Conservation (phyloP, 2,329 filamentous ascomycete species). For the Lachnellula suecica region DNA sequence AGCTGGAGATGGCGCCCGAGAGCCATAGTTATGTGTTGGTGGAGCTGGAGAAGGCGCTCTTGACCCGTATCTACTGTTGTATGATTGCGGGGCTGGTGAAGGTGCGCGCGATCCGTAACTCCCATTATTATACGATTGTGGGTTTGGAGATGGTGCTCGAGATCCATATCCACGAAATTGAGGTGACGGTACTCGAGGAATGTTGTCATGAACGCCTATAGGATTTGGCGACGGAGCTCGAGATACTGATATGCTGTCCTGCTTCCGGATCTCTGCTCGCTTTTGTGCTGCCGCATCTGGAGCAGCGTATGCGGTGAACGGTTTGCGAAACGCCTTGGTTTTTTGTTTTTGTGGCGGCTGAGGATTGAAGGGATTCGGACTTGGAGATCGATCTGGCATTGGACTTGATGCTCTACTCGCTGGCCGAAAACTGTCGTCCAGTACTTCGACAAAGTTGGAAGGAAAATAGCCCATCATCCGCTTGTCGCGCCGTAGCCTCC, state of each 20-base stretch:
- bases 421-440: conserved; percentile 83
- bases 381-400: conserved; percentile 31
- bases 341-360: conserved; percentile 36
- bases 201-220: conserved; percentile 21
- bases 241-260: conserved; percentile 27
- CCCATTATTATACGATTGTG: conserved; percentile 20
- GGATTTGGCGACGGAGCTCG: conserved; percentile 27
- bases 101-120: conserved; percentile 34
- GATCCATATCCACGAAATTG: conserved; percentile 30
- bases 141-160: conserved; percentile 39
- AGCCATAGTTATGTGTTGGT: conserved; percentile 36
- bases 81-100: conserved; percentile 37
- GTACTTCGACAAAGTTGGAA: conserved; percentile 93
- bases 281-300: conserved; percentile 64
- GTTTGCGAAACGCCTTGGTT: conserved; percentile 63
- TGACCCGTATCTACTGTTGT: conserved; percentile 31
- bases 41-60: conserved; percentile 32
- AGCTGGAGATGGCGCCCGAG: conserved; percentile 30
- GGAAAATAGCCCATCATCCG: conserved; percentile 91
- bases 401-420: conserved; percentile 61
- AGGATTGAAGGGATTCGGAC: conserved; percentile 32
- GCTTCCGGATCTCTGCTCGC: conserved; percentile 33
- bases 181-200: conserved; percentile 27
- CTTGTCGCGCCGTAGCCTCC: conserved; percentile 83
- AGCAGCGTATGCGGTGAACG: conserved; percentile 65